phyloP scores from a whole-genome alignment of 1,284 basidiomycete genomes.

The Apiotrichum laibachii region DNA sequence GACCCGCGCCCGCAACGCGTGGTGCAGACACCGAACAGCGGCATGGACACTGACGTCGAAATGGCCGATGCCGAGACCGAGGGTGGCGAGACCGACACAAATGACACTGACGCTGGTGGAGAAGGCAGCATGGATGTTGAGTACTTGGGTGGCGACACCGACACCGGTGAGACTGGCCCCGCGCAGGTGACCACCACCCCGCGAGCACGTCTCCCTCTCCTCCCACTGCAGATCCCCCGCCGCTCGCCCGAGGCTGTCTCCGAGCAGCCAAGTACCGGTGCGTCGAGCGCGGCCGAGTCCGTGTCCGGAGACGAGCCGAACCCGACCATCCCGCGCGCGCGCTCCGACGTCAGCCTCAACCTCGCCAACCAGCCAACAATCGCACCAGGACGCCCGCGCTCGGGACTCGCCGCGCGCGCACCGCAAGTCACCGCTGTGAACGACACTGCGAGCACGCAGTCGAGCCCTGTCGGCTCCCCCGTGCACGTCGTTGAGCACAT shows the following conservation, averaged over 20 bases:
- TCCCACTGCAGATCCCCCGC: conserved; percentile 37
- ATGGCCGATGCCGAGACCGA: conserved; percentile 47
- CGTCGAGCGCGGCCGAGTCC: conserved; percentile 33
- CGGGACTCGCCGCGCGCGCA: conserved; percentile 28
- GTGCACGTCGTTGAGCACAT: conserved; percentile 27
- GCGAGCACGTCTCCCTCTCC: conserved; percentile 33
- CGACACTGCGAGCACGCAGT: conserved; percentile 42
- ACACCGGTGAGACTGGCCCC: conserved; percentile 3
- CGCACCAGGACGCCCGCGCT: conserved; percentile 19
- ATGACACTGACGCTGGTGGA: conserved; percentile 37
- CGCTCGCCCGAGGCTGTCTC: conserved; percentile 22
- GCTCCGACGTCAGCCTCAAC: conserved; percentile 39
- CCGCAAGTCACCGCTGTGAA: conserved; percentile 29
- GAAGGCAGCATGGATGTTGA: conserved; percentile 28
- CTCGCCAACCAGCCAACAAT: conserved; percentile 21
- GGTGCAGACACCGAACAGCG: conserved; percentile 3
- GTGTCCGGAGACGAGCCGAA: conserved; percentile 32
- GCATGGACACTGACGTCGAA: conserved; percentile 44
- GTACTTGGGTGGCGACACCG: conserved; percentile 3
- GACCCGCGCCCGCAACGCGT: neutral
- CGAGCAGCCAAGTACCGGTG: conserved; percentile 26
- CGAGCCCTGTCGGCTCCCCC: conserved; percentile 47
- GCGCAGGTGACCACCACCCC: conserved; percentile 36
- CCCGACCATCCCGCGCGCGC: conserved; percentile 34
- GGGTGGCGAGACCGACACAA: conserved; percentile 37